These are phyloP conservation scores for Brassica nigra DNA, from an alignment of 345 rosid genomes.

Conservation along the genomic window DNA sequence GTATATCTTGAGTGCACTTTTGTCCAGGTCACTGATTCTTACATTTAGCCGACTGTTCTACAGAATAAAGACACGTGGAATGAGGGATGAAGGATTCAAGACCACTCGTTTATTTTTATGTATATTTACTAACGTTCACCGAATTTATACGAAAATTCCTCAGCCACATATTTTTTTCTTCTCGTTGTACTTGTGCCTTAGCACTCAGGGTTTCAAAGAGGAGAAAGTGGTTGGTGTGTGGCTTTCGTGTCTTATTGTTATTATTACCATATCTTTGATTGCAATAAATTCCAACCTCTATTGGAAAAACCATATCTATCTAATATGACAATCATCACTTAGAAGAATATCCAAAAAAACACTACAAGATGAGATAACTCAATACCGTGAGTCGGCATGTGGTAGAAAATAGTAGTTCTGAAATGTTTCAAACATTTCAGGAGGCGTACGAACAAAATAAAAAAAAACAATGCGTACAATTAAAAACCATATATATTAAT, in stretches of 20 bases:
- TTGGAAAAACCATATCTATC: constrained; percentile 1
- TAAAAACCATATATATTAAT: neutral
- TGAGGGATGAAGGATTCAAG: neutral
- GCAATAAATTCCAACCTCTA: constrained; percentile 4
- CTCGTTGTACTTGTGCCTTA: neutral
- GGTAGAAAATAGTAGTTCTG: neutral
- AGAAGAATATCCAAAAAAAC: constrained; percentile 1
- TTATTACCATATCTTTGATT: constrained; percentile 8
- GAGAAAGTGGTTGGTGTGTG: constrained; percentile 28
- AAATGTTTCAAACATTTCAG: neutral
- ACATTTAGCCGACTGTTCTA: constrained; percentile 28
- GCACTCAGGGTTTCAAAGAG: neutral
- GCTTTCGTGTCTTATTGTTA: constrained; percentile 7
- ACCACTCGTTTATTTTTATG: neutral
- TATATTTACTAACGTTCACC: neutral
- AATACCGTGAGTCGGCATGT: neutral
- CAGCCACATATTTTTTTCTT: constrained; percentile 26
- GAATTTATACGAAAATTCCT: neutral
- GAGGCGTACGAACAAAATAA: neutral
- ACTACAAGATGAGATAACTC: neutral
- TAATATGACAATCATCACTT: neutral
- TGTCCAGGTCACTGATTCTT: constrained; percentile 31
- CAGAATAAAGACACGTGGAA: constrained; percentile 26
- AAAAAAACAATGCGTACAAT: neutral
- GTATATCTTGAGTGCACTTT: constrained; percentile 31